Evolutionary conservation across 2,329 filamentous ascomycete species (phyloP).

Genomic region (Rhinocladiella mackenziei): DNA sequence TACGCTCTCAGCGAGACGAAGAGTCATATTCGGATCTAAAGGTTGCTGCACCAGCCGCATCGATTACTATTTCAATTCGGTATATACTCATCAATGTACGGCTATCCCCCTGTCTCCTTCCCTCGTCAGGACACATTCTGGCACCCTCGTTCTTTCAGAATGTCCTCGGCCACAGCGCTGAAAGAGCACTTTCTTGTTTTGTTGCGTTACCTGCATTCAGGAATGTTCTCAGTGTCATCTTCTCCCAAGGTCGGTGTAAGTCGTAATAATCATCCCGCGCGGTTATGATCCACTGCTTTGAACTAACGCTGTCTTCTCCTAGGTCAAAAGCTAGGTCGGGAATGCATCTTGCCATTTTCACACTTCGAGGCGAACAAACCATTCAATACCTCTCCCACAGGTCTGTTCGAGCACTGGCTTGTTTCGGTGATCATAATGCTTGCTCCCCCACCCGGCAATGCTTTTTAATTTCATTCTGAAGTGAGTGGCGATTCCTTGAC

Average conservation of each 20-base stretch:
- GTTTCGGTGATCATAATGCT: constrained; percentile 63
- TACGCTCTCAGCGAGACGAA: constrained; percentile 1
- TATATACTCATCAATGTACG: constrained; percentile 5
- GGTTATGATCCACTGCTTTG: background rate
- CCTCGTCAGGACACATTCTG: constrained; percentile 50
- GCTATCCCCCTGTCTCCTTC: constrained; percentile 45
- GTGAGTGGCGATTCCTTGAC: constrained; percentile 34
- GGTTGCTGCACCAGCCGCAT: background rate
- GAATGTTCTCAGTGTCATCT: constrained; percentile 57
- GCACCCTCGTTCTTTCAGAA: constrained; percentile 58
- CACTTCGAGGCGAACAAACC: constrained; percentile 10
- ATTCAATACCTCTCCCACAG: constrained; percentile 36
- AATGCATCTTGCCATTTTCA: constrained; percentile 57
- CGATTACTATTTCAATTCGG: background rate
- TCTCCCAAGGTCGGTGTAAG: constrained; percentile 44
- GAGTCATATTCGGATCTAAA: background rate
- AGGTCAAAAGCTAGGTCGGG: constrained; percentile 60
- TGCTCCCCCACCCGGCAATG: constrained; percentile 63
- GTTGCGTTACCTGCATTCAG: constrained; percentile 54
- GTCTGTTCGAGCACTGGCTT: constrained; percentile 60
- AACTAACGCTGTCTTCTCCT: background rate
- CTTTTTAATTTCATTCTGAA: constrained; percentile 59
- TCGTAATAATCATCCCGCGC: background rate
- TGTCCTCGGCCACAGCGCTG: constrained; percentile 45
- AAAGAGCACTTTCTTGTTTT: constrained; percentile 44